A percentile compares a stretch with the other conserved stretches of the same genome.
Conservation (phyloP, 495 filamentous ascomycete species). For the Daldinia vernicosa region DNA sequence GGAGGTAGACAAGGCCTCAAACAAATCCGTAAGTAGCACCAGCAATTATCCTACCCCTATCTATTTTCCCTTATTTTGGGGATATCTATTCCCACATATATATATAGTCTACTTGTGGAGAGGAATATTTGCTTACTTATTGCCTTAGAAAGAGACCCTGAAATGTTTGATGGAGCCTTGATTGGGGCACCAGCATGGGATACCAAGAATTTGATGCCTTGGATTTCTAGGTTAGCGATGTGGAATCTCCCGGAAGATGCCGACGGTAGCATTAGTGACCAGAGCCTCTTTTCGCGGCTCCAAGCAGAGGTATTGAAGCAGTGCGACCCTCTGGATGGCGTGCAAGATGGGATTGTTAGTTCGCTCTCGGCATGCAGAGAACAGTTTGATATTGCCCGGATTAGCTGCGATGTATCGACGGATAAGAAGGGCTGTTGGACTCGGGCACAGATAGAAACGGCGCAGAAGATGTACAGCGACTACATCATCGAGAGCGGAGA, state of each 20-base stretch:
- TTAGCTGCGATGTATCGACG: constrained; percentile 54
- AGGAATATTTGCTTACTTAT: neutral
- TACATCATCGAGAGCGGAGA: constrained; percentile 59
- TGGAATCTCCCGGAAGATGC: constrained; percentile 51
- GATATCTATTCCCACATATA: neutral
- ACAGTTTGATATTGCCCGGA: constrained; percentile 48
- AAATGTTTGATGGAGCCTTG: constrained; percentile 38
- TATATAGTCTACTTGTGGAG: neutral
- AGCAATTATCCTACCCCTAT: neutral
- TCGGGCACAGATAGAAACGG: constrained; percentile 60
- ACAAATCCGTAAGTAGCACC: constrained; percentile 40
- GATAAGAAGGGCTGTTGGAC: constrained; percentile 60
- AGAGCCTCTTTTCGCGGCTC: constrained; percentile 58
- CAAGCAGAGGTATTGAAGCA: constrained; percentile 67
- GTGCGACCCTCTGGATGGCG: constrained; percentile 69
- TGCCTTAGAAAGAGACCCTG: constrained; percentile 27
- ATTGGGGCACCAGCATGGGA: constrained; percentile 51
- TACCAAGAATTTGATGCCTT: constrained; percentile 57
- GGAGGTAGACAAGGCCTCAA: constrained; percentile 62
- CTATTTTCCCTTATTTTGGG: neutral
- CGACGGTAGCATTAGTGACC: constrained; percentile 57
- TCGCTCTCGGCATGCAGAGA: constrained; percentile 65
- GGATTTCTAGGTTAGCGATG: constrained; percentile 42
- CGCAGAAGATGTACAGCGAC: constrained; percentile 62
- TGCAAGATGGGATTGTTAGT: constrained; percentile 67